A percentile compares a stretch with the other conserved stretches of the same genome.
These are phyloP conservation scores for Penicillium thymicola DNA, from an alignment of 2,329 filamentous ascomycete species.

Conservation along the genomic window DNA sequence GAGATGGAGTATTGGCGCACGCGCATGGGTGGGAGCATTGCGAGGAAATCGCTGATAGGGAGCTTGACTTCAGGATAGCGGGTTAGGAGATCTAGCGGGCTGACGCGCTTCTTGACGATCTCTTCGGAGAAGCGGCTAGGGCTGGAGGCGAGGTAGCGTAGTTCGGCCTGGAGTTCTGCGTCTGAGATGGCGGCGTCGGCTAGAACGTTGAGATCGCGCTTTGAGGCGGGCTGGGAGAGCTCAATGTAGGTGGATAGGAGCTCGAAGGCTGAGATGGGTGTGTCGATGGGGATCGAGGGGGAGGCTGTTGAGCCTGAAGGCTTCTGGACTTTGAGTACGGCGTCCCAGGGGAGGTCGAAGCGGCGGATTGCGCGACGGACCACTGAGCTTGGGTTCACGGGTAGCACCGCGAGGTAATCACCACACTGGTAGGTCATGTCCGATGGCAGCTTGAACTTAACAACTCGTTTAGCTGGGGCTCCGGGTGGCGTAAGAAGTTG, in stretches of 20 bases:
- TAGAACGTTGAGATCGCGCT: conserved; percentile 53
- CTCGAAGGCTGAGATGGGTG: conserved; percentile 59
- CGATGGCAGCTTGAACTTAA: conserved; percentile 65
- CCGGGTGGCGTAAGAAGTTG: conserved; percentile 51
- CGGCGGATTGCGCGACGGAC: conserved; percentile 61
- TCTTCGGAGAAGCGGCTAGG: conserved; percentile 45
- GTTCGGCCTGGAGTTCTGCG: conserved; percentile 45
- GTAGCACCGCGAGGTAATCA: conserved; percentile 73
- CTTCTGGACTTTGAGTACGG: conserved; percentile 60
- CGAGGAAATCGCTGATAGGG: conserved; percentile 64
- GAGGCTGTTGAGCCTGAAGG: conserved; percentile 42
- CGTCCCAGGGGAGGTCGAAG: conserved; percentile 68
- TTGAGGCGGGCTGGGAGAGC: conserved; percentile 68
- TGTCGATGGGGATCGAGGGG: conserved; percentile 50
- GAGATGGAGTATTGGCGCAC: conserved; percentile 78
- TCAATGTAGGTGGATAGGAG: conserved; percentile 70
- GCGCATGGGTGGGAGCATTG: conserved; percentile 72
- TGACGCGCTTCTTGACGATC: conserved; percentile 54
- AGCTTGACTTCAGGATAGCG: conserved; percentile 58
- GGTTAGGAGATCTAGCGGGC: conserved; percentile 64
- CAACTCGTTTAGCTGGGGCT: conserved; percentile 59
- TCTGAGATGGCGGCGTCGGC: conserved; percentile 50
- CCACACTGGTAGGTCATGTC: conserved; percentile 66
- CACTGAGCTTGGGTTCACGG: conserved; percentile 62
- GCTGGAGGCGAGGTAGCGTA: conserved; percentile 30